Evolutionary conservation across 2,329 filamentous ascomycete genomes (phyloP), one percentile per base, ranked within the genome.

Genomic region (Fusarium sp.): DNA sequence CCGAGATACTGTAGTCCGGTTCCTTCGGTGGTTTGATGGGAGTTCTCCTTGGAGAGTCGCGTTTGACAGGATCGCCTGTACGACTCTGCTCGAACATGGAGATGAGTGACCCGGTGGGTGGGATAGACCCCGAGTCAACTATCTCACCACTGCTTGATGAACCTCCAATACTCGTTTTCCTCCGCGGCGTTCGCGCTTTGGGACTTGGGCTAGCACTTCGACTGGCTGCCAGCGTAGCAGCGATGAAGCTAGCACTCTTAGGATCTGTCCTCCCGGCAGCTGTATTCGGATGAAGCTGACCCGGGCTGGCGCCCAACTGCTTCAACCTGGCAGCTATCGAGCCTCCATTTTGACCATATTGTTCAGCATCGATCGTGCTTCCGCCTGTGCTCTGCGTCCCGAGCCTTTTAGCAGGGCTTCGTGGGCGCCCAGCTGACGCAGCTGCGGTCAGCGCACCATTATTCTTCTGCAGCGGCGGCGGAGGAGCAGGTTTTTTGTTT

Each of bases 81-180:
- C 60, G 68, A 44, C 81, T 84, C 67, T 84, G 82, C 79, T 94
- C 91, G 70, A 93, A 93, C 81, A 92, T 84, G 41, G 87, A 87
- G 57, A 93, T 90, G 22, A 93, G 82, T 7, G 89, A 87, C 5
- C 83, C 88, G 1, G 91, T 90, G 0, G 91, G 85, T 25, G 86
- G 82, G 52, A 92, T 90, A 8, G 88, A 82, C 2, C 83, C 85
- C 12, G 86, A 86, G 75, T 92, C 77, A 34, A 80, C 76, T 53
- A 75, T 72, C 46, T 78, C 73, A 52, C 74, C 74, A 49, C 62
- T 69, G 34, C 63, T 69, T 8, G 71, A 70, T 5, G 75, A 69
- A 62, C 78, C 73, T 20, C 76, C 78, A 24, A 74, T 55, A 63
- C 78, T 81, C 8, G 70, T 73, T 53, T 73, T 78, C 49, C 76